Conservation (phyloP, 352 stramenopile genomes). For the Paralagenidium karlingii region DNA sequence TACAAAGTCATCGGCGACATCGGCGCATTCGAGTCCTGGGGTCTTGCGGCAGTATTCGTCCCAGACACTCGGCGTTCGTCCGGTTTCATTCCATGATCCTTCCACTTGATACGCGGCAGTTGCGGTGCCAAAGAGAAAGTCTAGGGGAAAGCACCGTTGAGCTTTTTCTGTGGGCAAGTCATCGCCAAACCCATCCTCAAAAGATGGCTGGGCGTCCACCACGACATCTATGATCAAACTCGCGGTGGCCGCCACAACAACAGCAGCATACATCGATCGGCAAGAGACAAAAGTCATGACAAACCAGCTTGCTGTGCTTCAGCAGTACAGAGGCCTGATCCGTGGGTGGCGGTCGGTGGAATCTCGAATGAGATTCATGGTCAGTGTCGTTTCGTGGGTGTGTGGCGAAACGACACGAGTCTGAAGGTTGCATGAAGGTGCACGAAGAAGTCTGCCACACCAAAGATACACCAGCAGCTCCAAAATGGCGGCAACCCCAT, state of each 20-base stretch:
- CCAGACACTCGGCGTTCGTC: conserved; percentile 84
- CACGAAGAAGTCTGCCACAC: background rate
- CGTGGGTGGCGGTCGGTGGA: conserved; percentile 1
- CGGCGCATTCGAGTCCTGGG: conserved; percentile 60
- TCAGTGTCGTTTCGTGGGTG: background rate
- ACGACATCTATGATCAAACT: too few relatives aligned
- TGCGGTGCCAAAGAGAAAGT: conserved; percentile 82
- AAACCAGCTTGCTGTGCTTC: too few relatives aligned
- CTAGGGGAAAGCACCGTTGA: conserved; percentile 35
- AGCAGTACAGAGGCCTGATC: too few relatives aligned
- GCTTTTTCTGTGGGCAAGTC: too few relatives aligned
- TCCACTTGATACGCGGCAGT: conserved; percentile 92
- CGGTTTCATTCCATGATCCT: conserved; percentile 71
- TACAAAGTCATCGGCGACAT: conserved; percentile 91
- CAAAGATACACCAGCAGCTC: background rate
- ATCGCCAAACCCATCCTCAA: too few relatives aligned
- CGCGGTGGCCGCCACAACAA: too few relatives aligned
- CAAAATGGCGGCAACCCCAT: background rate
- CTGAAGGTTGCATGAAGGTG: background rate
- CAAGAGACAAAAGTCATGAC: too few relatives aligned
- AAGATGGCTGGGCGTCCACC: too few relatives aligned
- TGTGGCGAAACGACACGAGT: background rate
- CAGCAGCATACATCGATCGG: too few relatives aligned
- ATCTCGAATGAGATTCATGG: background rate
- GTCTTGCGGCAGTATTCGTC: conserved; percentile 82